A percentile compares a stretch with the other conserved stretches of the same genome.
These are phyloP conservation scores for Crassisporium funariophilum DNA, from an alignment of 768 basidiomycete genomes.

Conservation along the genomic window DNA sequence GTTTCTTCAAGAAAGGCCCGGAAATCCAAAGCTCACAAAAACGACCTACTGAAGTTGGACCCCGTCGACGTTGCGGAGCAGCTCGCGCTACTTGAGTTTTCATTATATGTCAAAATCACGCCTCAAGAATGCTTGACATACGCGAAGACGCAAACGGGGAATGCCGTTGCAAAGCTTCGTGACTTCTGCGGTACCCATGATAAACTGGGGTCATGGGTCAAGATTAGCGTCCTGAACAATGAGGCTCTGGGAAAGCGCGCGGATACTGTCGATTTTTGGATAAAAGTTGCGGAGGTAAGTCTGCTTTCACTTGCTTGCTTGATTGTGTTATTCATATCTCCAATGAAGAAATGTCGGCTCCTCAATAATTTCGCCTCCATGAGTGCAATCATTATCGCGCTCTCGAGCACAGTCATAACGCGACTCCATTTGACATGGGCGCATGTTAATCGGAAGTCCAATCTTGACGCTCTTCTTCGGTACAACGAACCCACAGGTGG, in stretches of 20 bases:
- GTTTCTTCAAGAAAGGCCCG: constrained; percentile 37
- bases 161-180: constrained; percentile 44
- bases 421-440: constrained; percentile 67
- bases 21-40: constrained; percentile 52
- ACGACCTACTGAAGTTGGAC: constrained; percentile 67
- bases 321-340: neutral
- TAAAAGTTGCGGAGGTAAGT: constrained; percentile 75
- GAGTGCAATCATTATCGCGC: constrained; percentile 64
- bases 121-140: constrained; percentile 77
- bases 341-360: constrained; percentile 57
- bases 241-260: constrained; percentile 55
- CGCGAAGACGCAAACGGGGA: constrained; percentile 41
- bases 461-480: constrained; percentile 52
- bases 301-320: neutral
- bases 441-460: constrained; percentile 54
- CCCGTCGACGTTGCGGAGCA: constrained; percentile 77
- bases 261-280: constrained; percentile 70
- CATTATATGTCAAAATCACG: constrained; percentile 68
- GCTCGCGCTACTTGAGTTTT: constrained; percentile 73
- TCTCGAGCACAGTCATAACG: constrained; percentile 60
- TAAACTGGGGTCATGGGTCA: constrained; percentile 68
- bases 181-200: constrained; percentile 64
- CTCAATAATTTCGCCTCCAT: constrained; percentile 70
- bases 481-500: constrained; percentile 62
- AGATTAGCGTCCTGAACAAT: constrained; percentile 56